phyloP scores from a whole-genome alignment of 2,329 filamentous ascomycete species.

The Fusarium annulatum region DNA sequence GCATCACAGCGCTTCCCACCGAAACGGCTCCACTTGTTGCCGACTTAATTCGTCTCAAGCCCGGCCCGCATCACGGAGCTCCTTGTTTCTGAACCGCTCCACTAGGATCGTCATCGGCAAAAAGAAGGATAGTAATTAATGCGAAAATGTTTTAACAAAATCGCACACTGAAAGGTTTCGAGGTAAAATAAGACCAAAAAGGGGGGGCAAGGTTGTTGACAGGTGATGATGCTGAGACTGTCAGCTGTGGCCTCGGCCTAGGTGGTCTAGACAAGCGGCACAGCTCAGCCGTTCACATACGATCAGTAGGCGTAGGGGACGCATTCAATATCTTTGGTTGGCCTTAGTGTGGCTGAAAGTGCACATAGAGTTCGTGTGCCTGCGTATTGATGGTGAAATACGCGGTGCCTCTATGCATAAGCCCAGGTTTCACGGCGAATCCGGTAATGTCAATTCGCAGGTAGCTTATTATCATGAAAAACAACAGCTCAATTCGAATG shows the following conservation, averaged over 20 bases:
- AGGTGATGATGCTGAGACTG: slow-evolving; percentile 9
- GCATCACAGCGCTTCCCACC: slow-evolving; percentile 18
- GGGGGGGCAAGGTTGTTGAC: not conserved
- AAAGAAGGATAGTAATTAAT: slow-evolving; percentile 1
- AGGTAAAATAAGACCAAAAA: not conserved
- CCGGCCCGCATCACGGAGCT: slow-evolving; percentile 13
- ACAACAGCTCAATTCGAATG: slow-evolving; percentile 1
- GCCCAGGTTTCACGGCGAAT: slow-evolving; percentile 6
- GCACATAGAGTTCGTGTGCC: slow-evolving; percentile 4
- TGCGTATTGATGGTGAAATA: slow-evolving; percentile 13
- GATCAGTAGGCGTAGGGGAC: not conserved
- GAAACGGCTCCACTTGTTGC: slow-evolving; percentile 35
- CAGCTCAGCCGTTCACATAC: slow-evolving; percentile 22
- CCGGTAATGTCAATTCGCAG: not conserved
- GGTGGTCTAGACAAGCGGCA: slow-evolving; percentile 27
- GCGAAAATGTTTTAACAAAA: not conserved
- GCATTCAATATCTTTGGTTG: slow-evolving; percentile 10
- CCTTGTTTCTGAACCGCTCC: slow-evolving; percentile 25
- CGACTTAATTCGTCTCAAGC: slow-evolving; percentile 38
- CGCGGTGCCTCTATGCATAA: not conserved
- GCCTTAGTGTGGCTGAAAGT: slow-evolving; percentile 27
- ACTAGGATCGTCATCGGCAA: slow-evolving; percentile 14
- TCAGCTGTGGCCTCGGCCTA: slow-evolving; percentile 22
- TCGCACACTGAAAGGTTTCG: not conserved
- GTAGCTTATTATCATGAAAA: not conserved